These are phyloP conservation scores for Omphalea diandra DNA, from an alignment of 441 rosid genomes.

Conservation along the genomic window DNA sequence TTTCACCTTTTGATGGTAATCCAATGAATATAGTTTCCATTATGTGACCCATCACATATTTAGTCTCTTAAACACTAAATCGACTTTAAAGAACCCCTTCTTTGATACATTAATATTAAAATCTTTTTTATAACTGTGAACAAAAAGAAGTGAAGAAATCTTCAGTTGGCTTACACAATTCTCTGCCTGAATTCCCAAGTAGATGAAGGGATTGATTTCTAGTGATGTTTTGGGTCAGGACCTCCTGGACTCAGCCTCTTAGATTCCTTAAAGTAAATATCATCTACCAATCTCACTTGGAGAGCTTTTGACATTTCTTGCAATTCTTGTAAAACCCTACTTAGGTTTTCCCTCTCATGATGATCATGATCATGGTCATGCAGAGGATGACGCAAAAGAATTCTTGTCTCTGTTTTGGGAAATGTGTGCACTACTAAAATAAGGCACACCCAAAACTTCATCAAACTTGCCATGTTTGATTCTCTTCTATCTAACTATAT, in stretches of 20 bases:
- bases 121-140: too few species aligned
- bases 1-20: too few species aligned
- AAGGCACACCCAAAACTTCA: constrained; percentile 40
- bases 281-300: constrained; percentile 18
- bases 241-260: constrained; percentile 59
- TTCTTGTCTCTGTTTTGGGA: constrained; percentile 31
- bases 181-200: too few species aligned
- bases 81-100: too few species aligned
- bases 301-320: constrained; percentile 29
- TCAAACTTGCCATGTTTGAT: constrained; percentile 34
- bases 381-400: constrained; percentile 21
- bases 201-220: too few species aligned
- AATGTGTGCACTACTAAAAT: constrained; percentile 35
- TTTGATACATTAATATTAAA: too few species aligned
- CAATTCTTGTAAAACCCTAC: constrained; percentile 33
- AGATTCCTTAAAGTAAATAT: constrained; percentile 24
- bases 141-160: too few species aligned
- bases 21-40: too few species aligned
- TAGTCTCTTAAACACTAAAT: too few species aligned
- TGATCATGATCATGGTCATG: neutral
- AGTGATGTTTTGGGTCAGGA: constrained; percentile 60
- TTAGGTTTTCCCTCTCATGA: constrained; percentile 24
- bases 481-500: too few species aligned
- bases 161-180: too few species aligned
- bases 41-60: too few species aligned